A percentile compares a stretch with the other conserved stretches of the same genome.
Conservation (phyloP, 495 filamentous ascomycete species). For the Trichodelitschia bisporula region DNA sequence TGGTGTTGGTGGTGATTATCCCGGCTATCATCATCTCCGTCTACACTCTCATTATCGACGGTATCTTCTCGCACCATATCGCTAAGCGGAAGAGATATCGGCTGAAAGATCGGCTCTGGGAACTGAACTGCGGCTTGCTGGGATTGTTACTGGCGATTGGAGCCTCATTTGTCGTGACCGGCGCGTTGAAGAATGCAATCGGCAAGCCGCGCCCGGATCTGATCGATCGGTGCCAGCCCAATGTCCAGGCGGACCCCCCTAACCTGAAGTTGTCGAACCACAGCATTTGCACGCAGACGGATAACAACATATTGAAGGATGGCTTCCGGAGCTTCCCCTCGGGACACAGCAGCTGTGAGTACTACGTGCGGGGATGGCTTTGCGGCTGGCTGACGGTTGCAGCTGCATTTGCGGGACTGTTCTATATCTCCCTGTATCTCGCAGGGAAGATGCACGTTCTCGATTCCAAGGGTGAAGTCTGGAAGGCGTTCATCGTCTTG, state of each 20-base stretch:
- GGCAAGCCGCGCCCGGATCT: slow-evolving; percentile 1
- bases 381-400: slow-evolving; percentile 1
- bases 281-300: slow-evolving; percentile 25
- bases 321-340: slow-evolving; percentile 44
- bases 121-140: neutral
- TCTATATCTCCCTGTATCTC: slow-evolving; percentile 49
- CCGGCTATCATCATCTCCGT: slow-evolving; percentile 42
- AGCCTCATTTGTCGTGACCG: neutral
- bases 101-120: slow-evolving; percentile 19
- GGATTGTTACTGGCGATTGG: neutral
- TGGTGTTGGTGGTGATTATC: slow-evolving; percentile 27
- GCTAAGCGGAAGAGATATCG: slow-evolving; percentile 31
- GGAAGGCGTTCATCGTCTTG: slow-evolving; percentile 44
- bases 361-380: neutral
- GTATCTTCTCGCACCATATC: slow-evolving; percentile 36
- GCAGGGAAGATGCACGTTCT: slow-evolving; percentile 29
- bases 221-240: slow-evolving; percentile 1
- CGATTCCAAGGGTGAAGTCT: slow-evolving; percentile 48
- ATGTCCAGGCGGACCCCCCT: neutral
- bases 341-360: slow-evolving; percentile 36
- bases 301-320: slow-evolving; percentile 21
- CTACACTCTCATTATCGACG: slow-evolving; percentile 49
- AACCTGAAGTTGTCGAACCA: neutral
- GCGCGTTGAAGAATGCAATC: neutral
- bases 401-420: slow-evolving; percentile 51